Evolutionary conservation across 225 moss, liverwort and hornwort species (phyloP), one percentile per base, ranked within the genome.

Genomic region (Climacium dendroides): DNA sequence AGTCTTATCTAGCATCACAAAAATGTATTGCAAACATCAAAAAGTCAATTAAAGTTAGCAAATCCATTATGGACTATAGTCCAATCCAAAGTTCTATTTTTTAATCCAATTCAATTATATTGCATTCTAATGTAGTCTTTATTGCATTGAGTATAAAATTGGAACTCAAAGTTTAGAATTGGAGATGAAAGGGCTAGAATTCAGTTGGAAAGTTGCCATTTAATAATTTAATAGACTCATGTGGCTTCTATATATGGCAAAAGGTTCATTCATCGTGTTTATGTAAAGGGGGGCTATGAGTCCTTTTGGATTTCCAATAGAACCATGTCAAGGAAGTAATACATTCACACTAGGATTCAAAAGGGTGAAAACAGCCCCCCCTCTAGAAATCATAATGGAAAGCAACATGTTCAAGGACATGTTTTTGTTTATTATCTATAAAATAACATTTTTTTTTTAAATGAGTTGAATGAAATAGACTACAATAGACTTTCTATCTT

Each of bases 91-190:
- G 23, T n/a, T 37, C 1, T 37, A 23, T 23, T 19, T 67, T 37
- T 4, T 7, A 3, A 65, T 37, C 4, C 23, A 7, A 67, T 66
- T 66, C 0, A 6, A 4, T n/a, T n/a, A 0, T 6, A 2, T 22
- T n/a, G n/a, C 20, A n/a, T 35, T 12, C n/a, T 65, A n/a, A n/a
- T 65, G 20, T n/a, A n/a, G 4, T n/a, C n/a, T 65, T 65, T 65
- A n/a, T n/a, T 65, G n/a, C 20, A 65, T 65, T n/a, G 20, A 65
- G 11, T n/a, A 18, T 63, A 20, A 11, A 65, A 35, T 65, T 35
- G 5, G 19, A 6, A 19, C 19, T 35, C 19, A 35, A 35, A 19
- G 35, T 65, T 65, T 19, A 10, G 19, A 65, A 20, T n/a, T n/a
- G 35, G 35, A 0, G 10, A 65, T 19, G 6, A 6, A 65, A 63